Evolutionary conservation across 495 filamentous ascomycete species (phyloP).

Genomic region (Daldinia bambusicola): DNA sequence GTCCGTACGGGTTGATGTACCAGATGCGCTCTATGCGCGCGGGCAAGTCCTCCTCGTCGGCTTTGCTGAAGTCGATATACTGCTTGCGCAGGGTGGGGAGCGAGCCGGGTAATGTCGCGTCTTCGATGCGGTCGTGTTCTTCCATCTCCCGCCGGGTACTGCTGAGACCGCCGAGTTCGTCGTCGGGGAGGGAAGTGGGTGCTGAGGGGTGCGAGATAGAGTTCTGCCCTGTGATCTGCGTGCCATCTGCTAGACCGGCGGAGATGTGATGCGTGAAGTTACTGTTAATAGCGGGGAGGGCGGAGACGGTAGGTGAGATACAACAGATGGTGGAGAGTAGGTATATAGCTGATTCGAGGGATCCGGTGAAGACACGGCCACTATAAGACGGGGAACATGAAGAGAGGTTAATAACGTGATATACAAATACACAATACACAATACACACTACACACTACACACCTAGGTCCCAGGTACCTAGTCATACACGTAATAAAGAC

Average conservation of each 20-base stretch:
- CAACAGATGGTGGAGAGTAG: conserved; percentile 82
- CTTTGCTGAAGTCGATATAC: conserved; percentile 83
- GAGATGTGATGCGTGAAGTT: conserved; percentile 96
- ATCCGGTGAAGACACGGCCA: conserved; percentile 81
- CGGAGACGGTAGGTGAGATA: conserved; percentile 76
- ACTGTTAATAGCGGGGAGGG: conserved; percentile 90
- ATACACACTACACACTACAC: neutral
- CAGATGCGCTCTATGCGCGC: conserved; percentile 83
- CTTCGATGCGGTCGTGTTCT: conserved; percentile 70
- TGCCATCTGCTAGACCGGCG: conserved; percentile 79
- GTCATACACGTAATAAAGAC: too few relatives aligned
- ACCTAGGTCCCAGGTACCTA: too few relatives aligned
- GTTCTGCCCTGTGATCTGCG: conserved; percentile 89
- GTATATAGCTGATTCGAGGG: conserved; percentile 84
- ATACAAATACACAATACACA: neutral
- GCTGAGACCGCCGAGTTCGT: conserved; percentile 23
- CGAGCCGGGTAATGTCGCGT: conserved; percentile 88
- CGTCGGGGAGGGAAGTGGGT: conserved; percentile 60
- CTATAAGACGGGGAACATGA: conserved; percentile 44
- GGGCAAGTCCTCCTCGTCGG: conserved; percentile 69
- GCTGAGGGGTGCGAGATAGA: conserved; percentile 85
- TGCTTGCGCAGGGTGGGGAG: conserved; percentile 80
- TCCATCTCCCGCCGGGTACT: conserved; percentile 52
- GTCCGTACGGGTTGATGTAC: conserved; percentile 98
- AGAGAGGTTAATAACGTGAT: neutral